Percentiles rank a stretch among this genome's conserved stretches.
These are phyloP conservation scores for Penicillium griseofulvum DNA, from an alignment of 2,329 filamentous ascomycete species.

Conservation along the genomic window DNA sequence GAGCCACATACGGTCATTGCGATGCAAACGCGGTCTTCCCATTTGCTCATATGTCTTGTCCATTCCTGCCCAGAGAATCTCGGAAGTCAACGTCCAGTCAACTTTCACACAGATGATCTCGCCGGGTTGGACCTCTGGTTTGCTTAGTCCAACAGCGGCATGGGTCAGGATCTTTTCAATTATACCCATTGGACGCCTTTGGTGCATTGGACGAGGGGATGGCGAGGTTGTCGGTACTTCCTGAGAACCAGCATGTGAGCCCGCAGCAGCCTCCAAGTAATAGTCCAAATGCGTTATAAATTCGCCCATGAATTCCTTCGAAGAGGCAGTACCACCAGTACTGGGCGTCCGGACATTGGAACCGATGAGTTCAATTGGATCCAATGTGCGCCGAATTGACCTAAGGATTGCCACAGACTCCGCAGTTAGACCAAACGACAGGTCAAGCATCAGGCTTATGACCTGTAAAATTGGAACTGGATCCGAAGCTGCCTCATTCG, in stretches of 20 bases:
- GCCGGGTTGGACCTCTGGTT: slow-evolving; percentile 35
- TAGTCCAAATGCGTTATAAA: slow-evolving; percentile 3
- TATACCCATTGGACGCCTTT: slow-evolving; percentile 36
- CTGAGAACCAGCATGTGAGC: neutral
- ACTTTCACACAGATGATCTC: slow-evolving; percentile 42
- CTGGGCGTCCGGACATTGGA: slow-evolving; percentile 5
- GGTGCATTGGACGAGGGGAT: neutral
- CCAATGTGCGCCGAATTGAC: slow-evolving; percentile 8
- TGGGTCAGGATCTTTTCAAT: slow-evolving; percentile 47
- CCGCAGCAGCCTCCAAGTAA: neutral
- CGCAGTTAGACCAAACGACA: slow-evolving; percentile 1
- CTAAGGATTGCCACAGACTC: slow-evolving; percentile 4
- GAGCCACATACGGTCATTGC: slow-evolving; percentile 52
- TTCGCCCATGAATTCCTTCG: neutral
- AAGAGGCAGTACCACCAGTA: neutral
- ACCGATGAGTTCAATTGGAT: slow-evolving; percentile 8
- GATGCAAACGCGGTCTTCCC: slow-evolving; percentile 45
- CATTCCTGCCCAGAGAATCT: slow-evolving; percentile 42
- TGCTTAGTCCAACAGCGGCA: slow-evolving; percentile 34
- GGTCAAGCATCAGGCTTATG: slow-evolving; percentile 6
- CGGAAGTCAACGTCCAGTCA: slow-evolving; percentile 47
- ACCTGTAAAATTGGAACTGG: neutral
- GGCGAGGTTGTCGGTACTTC: neutral
- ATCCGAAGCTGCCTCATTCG: neutral
- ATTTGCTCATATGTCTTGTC: slow-evolving; percentile 42